A percentile compares a stretch with the other conserved stretches of the same genome.
Evolutionary conservation across 768 basidiomycete genomes (phyloP).

Genomic region (Termitomyces sp.): DNA sequence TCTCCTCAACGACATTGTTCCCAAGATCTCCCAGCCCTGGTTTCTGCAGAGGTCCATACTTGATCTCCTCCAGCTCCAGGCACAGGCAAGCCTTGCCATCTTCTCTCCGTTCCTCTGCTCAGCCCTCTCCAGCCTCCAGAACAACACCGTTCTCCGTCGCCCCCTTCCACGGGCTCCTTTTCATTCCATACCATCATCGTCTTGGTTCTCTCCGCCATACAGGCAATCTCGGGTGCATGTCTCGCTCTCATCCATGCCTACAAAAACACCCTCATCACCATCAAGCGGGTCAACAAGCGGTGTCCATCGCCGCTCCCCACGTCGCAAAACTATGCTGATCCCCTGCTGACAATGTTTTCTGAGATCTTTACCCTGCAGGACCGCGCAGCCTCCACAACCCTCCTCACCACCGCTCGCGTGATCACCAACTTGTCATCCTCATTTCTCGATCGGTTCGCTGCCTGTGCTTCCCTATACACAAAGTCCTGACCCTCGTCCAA

Average conservation of each 20-base stretch:
- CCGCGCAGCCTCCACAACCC: constrained; percentile 41
- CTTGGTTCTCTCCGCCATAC: constrained; percentile 68
- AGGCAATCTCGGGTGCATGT: constrained; percentile 63
- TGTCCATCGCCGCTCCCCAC: constrained; percentile 13
- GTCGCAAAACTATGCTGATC: constrained; percentile 32
- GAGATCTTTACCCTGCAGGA: constrained; percentile 44
- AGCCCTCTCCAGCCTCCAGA: constrained; percentile 14
- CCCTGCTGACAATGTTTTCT: constrained; percentile 39
- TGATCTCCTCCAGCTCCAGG: constrained; percentile 50
- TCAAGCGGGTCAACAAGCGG: constrained; percentile 56
- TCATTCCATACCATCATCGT: constrained; percentile 50
- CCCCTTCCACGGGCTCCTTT: constrained; percentile 21
- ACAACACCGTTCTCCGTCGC: constrained; percentile 20
- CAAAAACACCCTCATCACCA: constrained; percentile 57
- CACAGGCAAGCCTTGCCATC: constrained; percentile 20
- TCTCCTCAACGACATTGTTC: constrained; percentile 61
- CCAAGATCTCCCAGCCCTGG: constrained; percentile 82
- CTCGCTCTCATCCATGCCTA: constrained; percentile 65
- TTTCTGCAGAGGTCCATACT: constrained; percentile 74
- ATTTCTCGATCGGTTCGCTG: constrained; percentile 54
- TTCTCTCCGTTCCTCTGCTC: neutral
- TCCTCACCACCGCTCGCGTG: constrained; percentile 42
- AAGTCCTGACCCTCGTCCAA: neutral
- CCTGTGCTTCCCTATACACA: neutral
- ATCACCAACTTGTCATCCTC: constrained; percentile 39